phyloP scores from a whole-genome alignment of 208 protist species.

The Trypanosoma congolense region DNA sequence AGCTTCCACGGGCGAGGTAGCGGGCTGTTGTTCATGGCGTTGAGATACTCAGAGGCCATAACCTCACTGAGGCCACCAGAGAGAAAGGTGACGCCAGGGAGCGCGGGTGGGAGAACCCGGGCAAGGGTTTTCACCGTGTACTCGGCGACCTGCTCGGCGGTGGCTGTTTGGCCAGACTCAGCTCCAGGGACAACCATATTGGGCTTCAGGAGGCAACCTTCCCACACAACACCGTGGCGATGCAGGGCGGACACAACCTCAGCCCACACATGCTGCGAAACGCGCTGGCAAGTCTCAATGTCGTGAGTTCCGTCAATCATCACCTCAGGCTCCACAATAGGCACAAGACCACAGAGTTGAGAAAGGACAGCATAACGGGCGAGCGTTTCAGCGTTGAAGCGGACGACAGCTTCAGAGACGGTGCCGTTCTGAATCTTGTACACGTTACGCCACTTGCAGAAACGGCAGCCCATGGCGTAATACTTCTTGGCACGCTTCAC shows the following conservation, averaged over 20 bases:
- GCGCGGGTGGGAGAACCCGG: conserved; percentile 91
- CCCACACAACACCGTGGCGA: conserved; percentile 92
- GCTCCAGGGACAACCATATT: conserved; percentile 95
- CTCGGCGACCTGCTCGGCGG: conserved; percentile 79
- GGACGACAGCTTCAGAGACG: conserved; percentile 87
- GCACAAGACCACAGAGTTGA: conserved; percentile 94
- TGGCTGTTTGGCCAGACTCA: conserved; percentile 53
- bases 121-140: conserved; percentile 88
- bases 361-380: conserved; percentile 95
- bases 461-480: conserved; percentile 93
- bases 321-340: conserved; percentile 97
- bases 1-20: conserved; percentile 83
- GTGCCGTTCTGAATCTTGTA: conserved; percentile 90
- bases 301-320: conserved; percentile 94
- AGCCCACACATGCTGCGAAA: conserved; percentile 84
- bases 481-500: conserved; percentile 85
- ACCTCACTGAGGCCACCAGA: conserved; percentile 95
- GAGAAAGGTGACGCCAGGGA: conserved; percentile 93
- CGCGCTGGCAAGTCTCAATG: conserved; percentile 78
- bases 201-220: conserved; percentile 96
- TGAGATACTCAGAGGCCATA: conserved; percentile 94
- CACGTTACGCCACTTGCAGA: conserved; percentile 96
- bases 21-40: conserved; percentile 90
- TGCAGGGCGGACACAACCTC: conserved; percentile 78
- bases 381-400: conserved; percentile 91